Base-by-base conservation (phyloP, 177 flowering plant genomes). In the Vitis hybrid region DNA sequence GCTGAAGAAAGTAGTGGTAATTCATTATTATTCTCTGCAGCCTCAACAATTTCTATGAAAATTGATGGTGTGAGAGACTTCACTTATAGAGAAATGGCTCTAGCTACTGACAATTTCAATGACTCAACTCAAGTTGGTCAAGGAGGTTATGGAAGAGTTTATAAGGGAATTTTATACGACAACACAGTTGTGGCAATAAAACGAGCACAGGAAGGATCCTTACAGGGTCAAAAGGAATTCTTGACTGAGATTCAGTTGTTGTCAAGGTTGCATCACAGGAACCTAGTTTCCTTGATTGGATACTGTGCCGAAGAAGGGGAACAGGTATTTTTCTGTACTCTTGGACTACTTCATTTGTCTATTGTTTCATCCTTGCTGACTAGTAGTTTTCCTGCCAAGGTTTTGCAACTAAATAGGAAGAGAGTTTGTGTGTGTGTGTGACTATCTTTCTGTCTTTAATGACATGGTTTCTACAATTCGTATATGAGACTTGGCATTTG, bases 141-240 rank as follows among this genome's bases (percentile, higher is more conserved):
- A 78, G 92, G 90, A 71, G 90, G 92, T 24, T 88, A 88, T 73
- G 92, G 92, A 31, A 88, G 82, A 75, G 92, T 88, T 17, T 87
- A 88, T 53, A 84, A 72, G 82, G 90, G 90, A 20, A 70, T 79
- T 72, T 74, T 88, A 11, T 80, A 81, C 64, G 86, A 87, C 73
- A 82, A 82, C 31, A 76, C 84, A 18, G 67, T 80, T 28, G 89
- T 88, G n/a, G 90, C 92, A 50, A 83, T 88, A 67, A 88, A 88
- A 76, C 88, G 90, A 44, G 90, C 92, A 44, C 83, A 82, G 70
- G 84, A 81, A 66, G 88, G 88, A 66, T 88, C 92, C 10, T 67
- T 88, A 57, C 90, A 87, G 69, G 92, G 92, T 51, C 73, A 84
- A 54, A 87, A 76, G 59, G 90, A 88, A 69, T 88, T 88, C 68